Conservation (phyloP, 208 protist species). For the Leishmania martiniquensis region DNA sequence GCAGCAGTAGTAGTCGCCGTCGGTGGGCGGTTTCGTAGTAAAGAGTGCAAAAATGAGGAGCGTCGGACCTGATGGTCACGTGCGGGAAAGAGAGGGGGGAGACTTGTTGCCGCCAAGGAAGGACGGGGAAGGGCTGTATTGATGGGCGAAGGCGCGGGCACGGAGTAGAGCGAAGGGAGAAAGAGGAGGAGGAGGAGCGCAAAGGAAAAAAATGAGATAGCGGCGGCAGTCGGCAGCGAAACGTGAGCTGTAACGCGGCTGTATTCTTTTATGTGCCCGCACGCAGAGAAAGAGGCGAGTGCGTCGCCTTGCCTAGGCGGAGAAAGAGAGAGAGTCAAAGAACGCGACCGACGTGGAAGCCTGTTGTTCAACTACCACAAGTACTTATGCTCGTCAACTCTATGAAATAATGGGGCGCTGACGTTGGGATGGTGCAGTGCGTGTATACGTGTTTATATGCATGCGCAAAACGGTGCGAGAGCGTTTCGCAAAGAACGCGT, state of each 20-base stretch:
- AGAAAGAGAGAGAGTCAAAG: neutral
- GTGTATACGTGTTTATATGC: neutral
- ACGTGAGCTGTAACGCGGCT: no score
- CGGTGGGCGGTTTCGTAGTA: neutral
- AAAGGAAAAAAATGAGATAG: neutral
- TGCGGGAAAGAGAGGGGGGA: neutral
- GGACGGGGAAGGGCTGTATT: neutral
- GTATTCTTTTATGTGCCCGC: no score
- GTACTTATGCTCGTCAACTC: neutral
- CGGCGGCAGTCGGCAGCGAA: neutral
- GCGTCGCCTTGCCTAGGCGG: neutral
- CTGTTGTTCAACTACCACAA: neutral
- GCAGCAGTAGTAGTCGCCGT: neutral
- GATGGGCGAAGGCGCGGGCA: neutral
- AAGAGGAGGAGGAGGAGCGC: neutral
- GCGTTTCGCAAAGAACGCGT: neutral
- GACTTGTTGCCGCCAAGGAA: neutral
- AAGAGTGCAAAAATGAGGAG: neutral
- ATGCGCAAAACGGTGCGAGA: neutral
- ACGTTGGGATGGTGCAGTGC: neutral
- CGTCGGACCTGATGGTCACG: no score
- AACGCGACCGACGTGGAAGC: neutral
- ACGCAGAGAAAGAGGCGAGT: no score
- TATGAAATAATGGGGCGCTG: slow-evolving; percentile 9
- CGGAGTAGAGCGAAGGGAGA: neutral